Percentiles rank a stretch among this genome's conserved stretches.
Conservation (phyloP, 129 eudicot genomes). For the Escallonia herrerae region DNA sequence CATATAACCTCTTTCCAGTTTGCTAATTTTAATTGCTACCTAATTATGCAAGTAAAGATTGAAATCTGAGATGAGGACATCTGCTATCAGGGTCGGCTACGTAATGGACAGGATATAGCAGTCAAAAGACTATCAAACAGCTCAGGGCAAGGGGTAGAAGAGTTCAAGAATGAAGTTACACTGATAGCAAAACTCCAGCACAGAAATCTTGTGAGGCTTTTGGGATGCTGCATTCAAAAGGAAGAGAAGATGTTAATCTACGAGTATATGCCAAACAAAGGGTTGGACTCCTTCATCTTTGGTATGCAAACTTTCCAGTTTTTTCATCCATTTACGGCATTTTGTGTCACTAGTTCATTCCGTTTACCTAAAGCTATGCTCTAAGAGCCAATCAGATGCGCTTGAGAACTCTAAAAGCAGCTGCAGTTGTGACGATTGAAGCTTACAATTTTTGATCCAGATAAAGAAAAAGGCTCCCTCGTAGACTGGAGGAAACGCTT, state of each 20-base stretch:
- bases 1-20: too few species aligned
- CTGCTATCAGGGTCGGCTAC: background rate
- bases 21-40: background rate
- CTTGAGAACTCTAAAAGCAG: too few species aligned
- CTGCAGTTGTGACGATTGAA: too few species aligned
- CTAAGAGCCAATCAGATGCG: background rate
- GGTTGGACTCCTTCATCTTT: constrained; percentile 5
- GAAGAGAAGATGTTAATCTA: constrained; percentile 8
- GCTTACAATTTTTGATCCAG: background rate
- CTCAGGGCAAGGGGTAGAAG: constrained; percentile 4
- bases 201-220: constrained; percentile 4
- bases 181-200: constrained; percentile 8
- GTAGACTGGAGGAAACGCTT: constrained; percentile 5
- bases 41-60: background rate
- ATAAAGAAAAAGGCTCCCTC: background rate
- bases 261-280: constrained; percentile 8
- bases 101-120: background rate
- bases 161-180: constrained; percentile 1
- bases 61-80: too few species aligned
- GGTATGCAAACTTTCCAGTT: background rate
- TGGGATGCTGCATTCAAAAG: background rate
- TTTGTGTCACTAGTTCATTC: background rate
- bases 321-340: background rate
- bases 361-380: background rate
- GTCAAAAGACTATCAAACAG: constrained; percentile 1